Evolutionary conservation across 2,329 filamentous ascomycete species (phyloP).

Genomic region (Thelonectria discophora): DNA sequence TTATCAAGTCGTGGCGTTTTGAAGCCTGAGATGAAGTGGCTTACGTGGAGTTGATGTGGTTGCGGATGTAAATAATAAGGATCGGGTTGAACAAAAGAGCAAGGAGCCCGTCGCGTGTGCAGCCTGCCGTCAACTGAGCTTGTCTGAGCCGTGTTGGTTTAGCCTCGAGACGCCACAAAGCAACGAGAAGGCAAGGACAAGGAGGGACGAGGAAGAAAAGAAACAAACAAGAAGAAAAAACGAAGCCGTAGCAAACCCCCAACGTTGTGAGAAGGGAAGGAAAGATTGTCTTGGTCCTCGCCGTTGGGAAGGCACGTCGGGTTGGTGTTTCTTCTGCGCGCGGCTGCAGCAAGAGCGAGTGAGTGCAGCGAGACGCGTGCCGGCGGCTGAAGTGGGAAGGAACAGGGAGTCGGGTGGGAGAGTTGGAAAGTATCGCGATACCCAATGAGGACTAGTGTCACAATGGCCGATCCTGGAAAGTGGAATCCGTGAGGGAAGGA

Average conservation of each 20-base stretch:
- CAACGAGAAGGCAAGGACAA: not conserved
- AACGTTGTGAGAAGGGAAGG: not conserved
- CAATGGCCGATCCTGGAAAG: constrained; percentile 29
- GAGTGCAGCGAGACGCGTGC: constrained; percentile 44
- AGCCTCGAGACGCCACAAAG: constrained; percentile 3
- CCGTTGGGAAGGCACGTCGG: constrained; percentile 26
- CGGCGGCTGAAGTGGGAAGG: constrained; percentile 36
- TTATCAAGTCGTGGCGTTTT: not conserved
- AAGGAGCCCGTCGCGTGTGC: constrained; percentile 20
- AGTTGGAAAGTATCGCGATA: constrained; percentile 35
- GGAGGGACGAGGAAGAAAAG: not conserved
- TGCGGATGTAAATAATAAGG: constrained; percentile 28
- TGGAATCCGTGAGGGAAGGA: constrained; percentile 25
- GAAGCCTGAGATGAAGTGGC: not conserved
- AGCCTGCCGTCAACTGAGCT: not conserved
- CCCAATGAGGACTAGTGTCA: constrained; percentile 43
- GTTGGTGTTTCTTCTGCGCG: constrained; percentile 29
- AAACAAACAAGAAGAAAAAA: constrained; percentile 8
- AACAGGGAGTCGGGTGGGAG: constrained; percentile 36
- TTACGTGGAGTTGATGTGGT: constrained; percentile 10
- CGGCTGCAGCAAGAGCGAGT: constrained; percentile 31
- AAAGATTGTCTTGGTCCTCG: constrained; percentile 8
- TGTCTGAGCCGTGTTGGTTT: constrained; percentile 2
- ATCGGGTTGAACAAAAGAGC: constrained; percentile 1
- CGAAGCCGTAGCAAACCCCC: not conserved